phyloP scores from a whole-genome alignment of 169 alveolate species.

The Babesia divergens region DNA sequence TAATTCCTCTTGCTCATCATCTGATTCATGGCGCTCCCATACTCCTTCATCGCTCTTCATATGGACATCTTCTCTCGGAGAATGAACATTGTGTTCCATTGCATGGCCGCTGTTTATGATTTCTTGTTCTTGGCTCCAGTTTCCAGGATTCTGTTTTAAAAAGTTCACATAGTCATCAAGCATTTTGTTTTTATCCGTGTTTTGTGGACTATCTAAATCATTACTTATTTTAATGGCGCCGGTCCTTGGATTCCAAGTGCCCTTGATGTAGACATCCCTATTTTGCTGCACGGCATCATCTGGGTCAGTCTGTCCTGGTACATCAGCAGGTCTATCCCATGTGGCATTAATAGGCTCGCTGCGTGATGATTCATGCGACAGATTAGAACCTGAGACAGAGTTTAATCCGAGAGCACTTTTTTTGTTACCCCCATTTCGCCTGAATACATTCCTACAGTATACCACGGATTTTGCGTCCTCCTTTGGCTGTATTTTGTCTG shows the following conservation, averaged over 20 bases:
- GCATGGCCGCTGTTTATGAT: background rate
- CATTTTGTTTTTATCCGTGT: conserved; percentile 4
- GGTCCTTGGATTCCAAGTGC: conserved; percentile 37
- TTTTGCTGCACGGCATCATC: background rate
- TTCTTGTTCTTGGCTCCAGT: conserved; percentile 13
- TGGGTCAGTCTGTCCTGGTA: background rate
- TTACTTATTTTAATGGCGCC: conserved; percentile 57
- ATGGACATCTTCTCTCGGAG: background rate
- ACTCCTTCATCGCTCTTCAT: background rate
- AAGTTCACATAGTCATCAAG: conserved; percentile 36
- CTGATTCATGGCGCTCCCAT: background rate
- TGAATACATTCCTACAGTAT: background rate
- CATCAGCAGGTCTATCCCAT: background rate
- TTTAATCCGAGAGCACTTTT: background rate
- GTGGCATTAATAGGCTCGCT: background rate
- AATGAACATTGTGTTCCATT: background rate
- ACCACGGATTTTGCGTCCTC: background rate
- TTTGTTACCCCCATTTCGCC: background rate
- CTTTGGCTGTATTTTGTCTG: background rate
- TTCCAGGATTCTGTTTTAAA: conserved; percentile 40
- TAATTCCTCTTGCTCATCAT: background rate
- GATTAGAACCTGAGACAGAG: background rate
- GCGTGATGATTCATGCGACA: background rate
- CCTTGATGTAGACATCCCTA: conserved; percentile 43
- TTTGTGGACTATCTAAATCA: conserved; percentile 13